phyloP scores from a whole-genome alignment of 2,329 filamentous ascomycete species.

The Cadophora luteo-olivacea region DNA sequence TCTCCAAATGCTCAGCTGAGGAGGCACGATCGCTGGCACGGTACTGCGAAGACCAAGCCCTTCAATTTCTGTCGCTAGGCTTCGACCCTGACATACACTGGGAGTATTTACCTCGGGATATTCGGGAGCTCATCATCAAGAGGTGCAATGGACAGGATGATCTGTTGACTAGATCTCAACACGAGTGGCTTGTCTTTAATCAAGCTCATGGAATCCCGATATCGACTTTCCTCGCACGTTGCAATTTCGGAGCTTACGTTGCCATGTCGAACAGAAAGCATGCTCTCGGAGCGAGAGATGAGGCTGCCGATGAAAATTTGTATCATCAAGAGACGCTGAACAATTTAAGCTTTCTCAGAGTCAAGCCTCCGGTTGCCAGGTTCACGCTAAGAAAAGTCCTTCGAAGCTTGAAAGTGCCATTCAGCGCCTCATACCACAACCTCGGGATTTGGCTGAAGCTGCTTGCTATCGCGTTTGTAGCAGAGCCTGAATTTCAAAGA shows the following conservation, averaged over 20 bases:
- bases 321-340: constrained; percentile 27
- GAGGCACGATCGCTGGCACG: constrained; percentile 29
- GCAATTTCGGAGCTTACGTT: constrained; percentile 38
- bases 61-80: constrained; percentile 55
- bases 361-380: constrained; percentile 21
- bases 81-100: constrained; percentile 57
- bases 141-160: constrained; percentile 51
- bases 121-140: constrained; percentile 53
- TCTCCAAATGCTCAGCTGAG: constrained; percentile 47
- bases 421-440: constrained; percentile 48
- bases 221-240: constrained; percentile 35
- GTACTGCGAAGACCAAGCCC: constrained; percentile 46
- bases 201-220: constrained; percentile 30
- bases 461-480: constrained; percentile 50
- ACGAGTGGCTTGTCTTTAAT: constrained; percentile 35
- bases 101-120: constrained; percentile 54
- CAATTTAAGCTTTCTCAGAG: constrained; percentile 28
- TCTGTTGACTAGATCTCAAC: constrained; percentile 32
- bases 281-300: constrained; percentile 30
- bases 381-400: constrained; percentile 20
- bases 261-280: constrained; percentile 33
- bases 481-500: constrained; percentile 51
- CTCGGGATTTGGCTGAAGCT: constrained; percentile 49
- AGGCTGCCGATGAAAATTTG: constrained; percentile 20
- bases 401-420: constrained; percentile 30